Evolutionary conservation across 495 filamentous ascomycete species (phyloP), one percentile per base, ranked within the genome.

Genomic region (Penicillium silybi): DNA sequence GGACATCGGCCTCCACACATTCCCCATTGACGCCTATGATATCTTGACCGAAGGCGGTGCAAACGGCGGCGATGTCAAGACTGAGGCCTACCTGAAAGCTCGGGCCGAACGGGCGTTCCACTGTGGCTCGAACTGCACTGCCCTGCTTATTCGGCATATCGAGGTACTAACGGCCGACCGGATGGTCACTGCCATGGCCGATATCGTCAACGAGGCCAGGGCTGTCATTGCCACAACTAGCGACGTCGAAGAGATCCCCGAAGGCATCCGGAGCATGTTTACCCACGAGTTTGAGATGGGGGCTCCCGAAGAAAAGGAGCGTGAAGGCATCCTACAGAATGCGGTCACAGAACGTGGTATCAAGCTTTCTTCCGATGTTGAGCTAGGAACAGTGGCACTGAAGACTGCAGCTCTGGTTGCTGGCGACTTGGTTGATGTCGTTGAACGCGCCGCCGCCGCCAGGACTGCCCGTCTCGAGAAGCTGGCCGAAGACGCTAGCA

Each of bases 361-460:
- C 19, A 77, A 79, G 17, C 68, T 96, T 1, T 85, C 88, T 2
- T 77, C 83, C 0, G 87, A 95, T 55, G 91, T 96, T 0, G 90
- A 96, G 11, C 75, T 98, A 6, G 75, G 82, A 25, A 78, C 85
- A 18, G 84, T 97, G 29, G 92, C 93, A 6, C 76, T 97, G 42
- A 97, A 97, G 77, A 98, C 93, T 5, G 93, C 93, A 26, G 93
- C 93, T 16, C 79, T 98, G 7, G 93, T 97, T 9, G 93, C 92
- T 22, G 92, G 93, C 11, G 90, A 98, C 66, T 72, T 98, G 26
- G 85, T 92, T 6, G 93, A 98, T 57, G 92, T 98, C 2, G 90
- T 97, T 41, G 91, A 97, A 58, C 82, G 93, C 19, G 93, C 93
- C 6, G 70, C 88, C 9, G 82, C 88, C 6, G 92, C 90, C 1